Evolutionary conservation across 352 stramenopile genomes (phyloP).

Genomic region (Phytopythium sindhum): DNA sequence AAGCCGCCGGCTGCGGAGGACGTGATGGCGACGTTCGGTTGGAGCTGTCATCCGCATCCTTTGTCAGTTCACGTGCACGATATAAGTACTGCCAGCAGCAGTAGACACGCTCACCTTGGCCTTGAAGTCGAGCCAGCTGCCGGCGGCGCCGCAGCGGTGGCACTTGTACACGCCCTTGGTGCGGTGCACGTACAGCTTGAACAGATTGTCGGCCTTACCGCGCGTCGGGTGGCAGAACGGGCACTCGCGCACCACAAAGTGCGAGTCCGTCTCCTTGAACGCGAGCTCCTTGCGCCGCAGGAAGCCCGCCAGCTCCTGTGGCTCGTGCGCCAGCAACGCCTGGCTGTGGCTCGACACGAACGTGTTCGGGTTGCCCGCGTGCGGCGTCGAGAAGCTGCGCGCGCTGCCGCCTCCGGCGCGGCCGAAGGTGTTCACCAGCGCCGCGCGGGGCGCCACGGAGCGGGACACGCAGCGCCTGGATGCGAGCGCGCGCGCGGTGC

Average conservation of each 20-base stretch:
- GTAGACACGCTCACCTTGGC: constrained; percentile 34
- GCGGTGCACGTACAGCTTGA: constrained; percentile 91
- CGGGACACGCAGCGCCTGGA: neutral
- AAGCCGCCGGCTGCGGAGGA: constrained; percentile 20
- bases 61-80: neutral
- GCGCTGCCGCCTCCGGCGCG: neutral
- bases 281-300: constrained; percentile 69
- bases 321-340: constrained; percentile 38
- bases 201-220: constrained; percentile 84
- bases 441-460: neutral
- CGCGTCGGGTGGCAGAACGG: constrained; percentile 85
- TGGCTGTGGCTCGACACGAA: constrained; percentile 86
- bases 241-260: constrained; percentile 80
- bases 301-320: constrained; percentile 62
- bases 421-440: neutral
- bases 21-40: constrained; percentile 47
- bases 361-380: constrained; percentile 11
- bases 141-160: constrained; percentile 81
- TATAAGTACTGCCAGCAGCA: neutral
- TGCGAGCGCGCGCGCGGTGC: constrained; percentile 11
- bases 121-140: constrained; percentile 91
- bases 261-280: constrained; percentile 65
- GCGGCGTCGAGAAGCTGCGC: constrained; percentile 17
- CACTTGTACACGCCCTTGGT: constrained; percentile 87
- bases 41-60: constrained; percentile 19